Percentiles rank a stretch among this genome's conserved stretches.
phyloP scores from a whole-genome alignment of 371 early-diverging fungal species.

The Blakeslea trispora region DNA sequence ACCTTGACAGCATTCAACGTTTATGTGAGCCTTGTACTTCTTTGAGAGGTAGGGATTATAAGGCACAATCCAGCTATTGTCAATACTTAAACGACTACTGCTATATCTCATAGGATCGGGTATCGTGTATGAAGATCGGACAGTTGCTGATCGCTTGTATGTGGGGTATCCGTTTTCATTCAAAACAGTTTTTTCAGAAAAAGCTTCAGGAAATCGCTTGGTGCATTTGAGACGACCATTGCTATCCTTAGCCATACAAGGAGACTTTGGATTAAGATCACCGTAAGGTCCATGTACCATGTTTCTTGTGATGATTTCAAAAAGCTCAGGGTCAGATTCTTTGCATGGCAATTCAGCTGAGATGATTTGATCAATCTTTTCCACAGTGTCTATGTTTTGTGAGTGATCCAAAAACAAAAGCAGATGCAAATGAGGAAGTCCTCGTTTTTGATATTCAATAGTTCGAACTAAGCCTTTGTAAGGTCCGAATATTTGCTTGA shows the following conservation, averaged over 20 bases:
- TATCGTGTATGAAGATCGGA: no score
- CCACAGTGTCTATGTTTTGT: no score
- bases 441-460: slow-evolving; percentile 10
- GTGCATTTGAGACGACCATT: background rate
- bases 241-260: background rate
- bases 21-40: slow-evolving; percentile 44
- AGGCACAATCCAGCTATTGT: slow-evolving; percentile 37
- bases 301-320: slow-evolving; percentile 1
- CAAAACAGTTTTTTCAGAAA: background rate
- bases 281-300: background rate
- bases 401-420: background rate
- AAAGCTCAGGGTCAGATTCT: background rate
- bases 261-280: background rate
- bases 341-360: background rate
- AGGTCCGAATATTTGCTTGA: slow-evolving; percentile 15
- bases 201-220: slow-evolving; percentile 2
- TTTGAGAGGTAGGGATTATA: slow-evolving; percentile 30
- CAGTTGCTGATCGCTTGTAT: background rate
- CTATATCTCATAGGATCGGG: no score
- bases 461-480: background rate
- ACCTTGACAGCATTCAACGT: slow-evolving; percentile 34
- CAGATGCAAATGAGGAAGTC: slow-evolving; percentile 4
- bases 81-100: slow-evolving; percentile 4
- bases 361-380: background rate
- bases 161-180: slow-evolving; percentile 1